Conservation (phyloP, 2,329 filamentous ascomycete genomes). For the Talaromyces sp. region DNA sequence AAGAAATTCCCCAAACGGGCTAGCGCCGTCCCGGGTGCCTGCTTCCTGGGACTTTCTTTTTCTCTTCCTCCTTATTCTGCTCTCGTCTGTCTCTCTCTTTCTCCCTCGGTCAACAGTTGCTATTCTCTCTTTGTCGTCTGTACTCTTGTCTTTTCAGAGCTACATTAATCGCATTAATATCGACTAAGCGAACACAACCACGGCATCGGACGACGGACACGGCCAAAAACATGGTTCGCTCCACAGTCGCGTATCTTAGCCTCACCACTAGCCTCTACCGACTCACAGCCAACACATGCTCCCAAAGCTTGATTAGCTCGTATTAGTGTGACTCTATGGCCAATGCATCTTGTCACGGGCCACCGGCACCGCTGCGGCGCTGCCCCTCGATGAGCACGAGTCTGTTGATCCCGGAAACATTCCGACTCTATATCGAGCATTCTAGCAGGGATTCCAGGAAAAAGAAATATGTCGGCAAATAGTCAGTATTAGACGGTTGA, state of each 20-base stretch:
- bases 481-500: background rate
- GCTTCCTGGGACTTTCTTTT: background rate
- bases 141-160: background rate
- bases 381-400: background rate
- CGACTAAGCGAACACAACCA: background rate
- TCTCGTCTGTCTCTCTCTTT: too few relatives aligned
- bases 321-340: background rate
- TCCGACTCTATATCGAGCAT: background rate
- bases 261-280: background rate
- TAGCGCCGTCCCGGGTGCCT: background rate
- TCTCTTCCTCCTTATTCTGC: too few relatives aligned
- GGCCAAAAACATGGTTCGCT: background rate
- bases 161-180: too few relatives aligned
- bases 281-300: background rate
- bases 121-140: background rate
- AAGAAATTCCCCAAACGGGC: background rate
- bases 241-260: background rate
- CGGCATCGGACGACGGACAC: too few relatives aligned
- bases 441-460: background rate
- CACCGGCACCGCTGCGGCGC: background rate
- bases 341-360: background rate
- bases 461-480: background rate
- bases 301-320: background rate
- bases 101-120: too few relatives aligned
- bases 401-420: background rate